These are phyloP conservation scores for Fomitopsis betulina DNA, from an alignment of 1,284 basidiomycete species.

Conservation along the genomic window DNA sequence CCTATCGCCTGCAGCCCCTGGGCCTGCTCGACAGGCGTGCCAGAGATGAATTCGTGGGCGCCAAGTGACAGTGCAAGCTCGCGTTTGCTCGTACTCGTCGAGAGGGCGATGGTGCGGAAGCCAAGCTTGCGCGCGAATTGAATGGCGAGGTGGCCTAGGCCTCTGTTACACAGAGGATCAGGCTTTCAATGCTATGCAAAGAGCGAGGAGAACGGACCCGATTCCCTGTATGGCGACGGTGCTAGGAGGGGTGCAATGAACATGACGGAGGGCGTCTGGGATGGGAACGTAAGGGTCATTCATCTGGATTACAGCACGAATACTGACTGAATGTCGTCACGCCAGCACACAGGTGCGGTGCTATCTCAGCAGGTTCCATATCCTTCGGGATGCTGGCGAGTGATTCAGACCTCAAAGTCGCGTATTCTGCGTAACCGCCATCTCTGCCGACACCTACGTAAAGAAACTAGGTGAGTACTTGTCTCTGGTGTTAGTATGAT, in stretches of 20 bases:
- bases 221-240: slow-evolving; percentile 29
- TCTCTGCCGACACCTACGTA: slow-evolving; percentile 10
- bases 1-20: slow-evolving; percentile 23
- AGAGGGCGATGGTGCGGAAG: slow-evolving; percentile 26
- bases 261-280: slow-evolving; percentile 4
- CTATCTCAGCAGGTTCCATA: slow-evolving; percentile 68
- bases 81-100: slow-evolving; percentile 23
- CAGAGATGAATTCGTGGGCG: slow-evolving; percentile 25
- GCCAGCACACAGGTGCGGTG: slow-evolving; percentile 77
- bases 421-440: slow-evolving; percentile 19
- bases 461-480: no score
- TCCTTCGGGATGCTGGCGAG: slow-evolving; percentile 74
- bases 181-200: background rate
- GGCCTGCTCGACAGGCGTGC: slow-evolving; percentile 19
- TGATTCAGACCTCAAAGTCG: slow-evolving; percentile 19
- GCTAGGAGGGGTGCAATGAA: slow-evolving; percentile 21
- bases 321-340: slow-evolving; percentile 22
- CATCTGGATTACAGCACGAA: background rate
- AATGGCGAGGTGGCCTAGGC: slow-evolving; percentile 29
- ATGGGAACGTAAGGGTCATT: background rate
- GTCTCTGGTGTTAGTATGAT: no score
- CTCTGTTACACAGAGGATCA: slow-evolving; percentile 11
- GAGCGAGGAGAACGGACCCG: slow-evolving; percentile 17
- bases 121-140: slow-evolving; percentile 28
- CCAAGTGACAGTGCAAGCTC: slow-evolving; percentile 25